Evolutionary conservation across 2,329 filamentous ascomycete species (phyloP), one percentile per base, ranked within the genome.

Genomic region (Fusarium hainanense): DNA sequence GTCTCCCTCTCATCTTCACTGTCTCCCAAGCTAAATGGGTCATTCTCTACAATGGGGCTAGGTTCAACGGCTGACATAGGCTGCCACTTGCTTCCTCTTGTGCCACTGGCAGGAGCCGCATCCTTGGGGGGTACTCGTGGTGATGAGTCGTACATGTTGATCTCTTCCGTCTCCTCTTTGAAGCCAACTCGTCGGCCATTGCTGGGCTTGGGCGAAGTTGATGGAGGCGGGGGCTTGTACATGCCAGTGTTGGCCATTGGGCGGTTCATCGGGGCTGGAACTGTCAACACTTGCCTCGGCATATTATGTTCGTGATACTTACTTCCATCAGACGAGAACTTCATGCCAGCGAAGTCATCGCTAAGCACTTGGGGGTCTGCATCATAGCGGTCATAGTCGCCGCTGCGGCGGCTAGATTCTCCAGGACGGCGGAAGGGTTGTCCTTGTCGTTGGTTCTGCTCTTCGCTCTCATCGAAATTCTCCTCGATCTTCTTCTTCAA

Each of bases 1-100:
- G 80, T 79, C 56, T 81, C 85, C 81, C 94, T 96, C 80, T 99
- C 96, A 72, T 97, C 94, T 72, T 98, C 95, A 76, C 93, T 97
- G 74, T 98, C 95, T 7, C 96, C 96, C 16, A 99, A 86, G 76
- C 94, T 98, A 82, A 99, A 99, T 0, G 96, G 96, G 77, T 99
- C 96, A 74, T 97, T 95, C 73, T 98, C 94, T 14, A 88, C 86
- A 66, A 97, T 92, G 16, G 95, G 94, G 68, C 88, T 91, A 2
- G 94, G 93, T 51, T 97, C 69, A 16, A 98, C 89, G 0, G 91
- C 87, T 14, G 94, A 93, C 73, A 99, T 83, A 12, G 96, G 95
- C 80, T 99, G 95, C 96, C 96, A 99, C 83, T 99, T 99, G 87
- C 94, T 98, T 47, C 88, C 81, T 82, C 94, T 96, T 70, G 83